Conservation (phyloP, 148 eudicot species). For the Tetragonia tetragonoides region DNA sequence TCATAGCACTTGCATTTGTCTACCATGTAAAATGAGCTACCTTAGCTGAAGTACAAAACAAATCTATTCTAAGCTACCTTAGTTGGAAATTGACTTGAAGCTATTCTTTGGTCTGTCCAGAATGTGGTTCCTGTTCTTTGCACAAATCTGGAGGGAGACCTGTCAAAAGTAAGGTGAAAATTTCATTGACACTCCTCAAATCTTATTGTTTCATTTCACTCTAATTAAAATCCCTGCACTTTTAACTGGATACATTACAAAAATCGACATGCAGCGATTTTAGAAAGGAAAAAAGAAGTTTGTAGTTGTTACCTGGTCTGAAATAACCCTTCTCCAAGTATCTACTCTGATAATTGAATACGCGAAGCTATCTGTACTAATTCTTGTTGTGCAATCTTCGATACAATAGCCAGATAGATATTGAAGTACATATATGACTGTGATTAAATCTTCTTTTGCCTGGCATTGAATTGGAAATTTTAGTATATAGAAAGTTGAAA, state of each 20-base stretch:
- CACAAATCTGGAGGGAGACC: conserved; percentile 85
- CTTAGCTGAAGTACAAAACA: background rate
- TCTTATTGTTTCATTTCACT: background rate
- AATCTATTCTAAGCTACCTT: background rate
- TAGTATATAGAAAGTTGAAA: too few species aligned
- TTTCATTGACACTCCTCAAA: conserved; percentile 16
- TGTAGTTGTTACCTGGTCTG: background rate
- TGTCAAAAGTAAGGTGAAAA: conserved; percentile 80
- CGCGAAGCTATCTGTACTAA: background rate
- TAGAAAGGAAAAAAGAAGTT: background rate
- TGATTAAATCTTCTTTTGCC: background rate
- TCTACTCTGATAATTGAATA: background rate
- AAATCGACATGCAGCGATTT: background rate
- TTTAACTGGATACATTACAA: background rate
- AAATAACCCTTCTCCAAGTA: background rate
- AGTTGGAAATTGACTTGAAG: conserved; percentile 1
- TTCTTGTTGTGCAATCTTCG: background rate
- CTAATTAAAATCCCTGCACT: background rate
- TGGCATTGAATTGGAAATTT: background rate
- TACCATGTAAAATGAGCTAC: conserved; percentile 55
- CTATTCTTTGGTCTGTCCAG: conserved; percentile 38
- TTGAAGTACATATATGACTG: background rate
- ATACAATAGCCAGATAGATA: background rate
- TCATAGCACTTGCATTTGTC: conserved; percentile 87
- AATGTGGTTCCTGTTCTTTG: conserved; percentile 97